Evolutionary conservation across 495 filamentous ascomycete genomes (phyloP), one percentile per base, ranked within the genome.

Genomic region (Halenospora varia): DNA sequence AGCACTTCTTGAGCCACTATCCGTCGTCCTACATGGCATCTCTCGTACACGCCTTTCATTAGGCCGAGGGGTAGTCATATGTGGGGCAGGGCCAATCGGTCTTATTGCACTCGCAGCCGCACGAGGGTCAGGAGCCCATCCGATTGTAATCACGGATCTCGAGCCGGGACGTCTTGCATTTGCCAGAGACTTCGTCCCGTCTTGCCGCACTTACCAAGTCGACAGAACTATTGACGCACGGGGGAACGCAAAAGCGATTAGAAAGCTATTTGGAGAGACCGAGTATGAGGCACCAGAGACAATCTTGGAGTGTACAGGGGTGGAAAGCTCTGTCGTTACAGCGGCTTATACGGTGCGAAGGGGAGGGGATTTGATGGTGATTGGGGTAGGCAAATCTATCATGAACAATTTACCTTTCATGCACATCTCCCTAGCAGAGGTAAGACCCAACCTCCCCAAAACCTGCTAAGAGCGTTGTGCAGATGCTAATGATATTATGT

Each of bases 331-430:
- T 61, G 71, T 88, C 11, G 71, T 72, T 52, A 83, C 80, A 1
- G 82, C 82, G 1, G 74, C 73, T 3, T 83, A 75, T 63, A 72
- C 75, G n/a, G 79, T 71, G n/a, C 73, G 80, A 24, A 70, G 79
- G 52, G 82, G 82, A 17, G 84, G 84, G 1, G 75, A 74, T 0
- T 71, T 87, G 22, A 80, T 85, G 71, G 82, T 85, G 1, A 82
- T 87, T 60, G 84, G 84, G 0, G 82, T 87, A 1, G 83, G 84
- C 3, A 81, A 75, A 51, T 65, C 74, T 17, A 72, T 80, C 17
- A 81, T 86, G 76, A 81, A 85, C 61, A 83, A 84, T 41, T 57
- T 87, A 13, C 84, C 83, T 0, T 88, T 87, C 61, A 87, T 87
- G 84, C 82, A 85, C 60, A 61, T 86, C 48, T 82, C 78, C 11